Evolutionary conservation across 2,329 filamentous ascomycete species (phyloP), one percentile per base, ranked within the genome.

Genomic region (Pestalotiopsis fici): DNA sequence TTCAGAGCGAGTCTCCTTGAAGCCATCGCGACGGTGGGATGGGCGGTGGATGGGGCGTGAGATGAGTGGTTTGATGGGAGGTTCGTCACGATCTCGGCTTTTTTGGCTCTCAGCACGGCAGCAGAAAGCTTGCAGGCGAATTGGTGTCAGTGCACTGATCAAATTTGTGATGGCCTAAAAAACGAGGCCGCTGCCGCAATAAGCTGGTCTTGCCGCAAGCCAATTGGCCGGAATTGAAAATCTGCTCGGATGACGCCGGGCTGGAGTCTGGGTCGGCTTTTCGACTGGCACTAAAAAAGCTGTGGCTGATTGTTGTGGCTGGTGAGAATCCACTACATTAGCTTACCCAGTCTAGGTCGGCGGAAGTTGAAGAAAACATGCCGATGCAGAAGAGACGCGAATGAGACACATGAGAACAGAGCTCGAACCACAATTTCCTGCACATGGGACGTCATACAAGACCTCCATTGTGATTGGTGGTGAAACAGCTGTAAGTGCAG

Each of bases 1-100:
- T 95, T 97, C 84, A 97, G 89, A 87, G 95, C 95, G 86, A 98
- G 90, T 91, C 94, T 93, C 90, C 95, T 90, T 84, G 95, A 97
- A 87, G 95, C 95, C 95, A 98, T 98, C 78, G 75, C 70, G 77
- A 73, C 68, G 75, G 61, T 66, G 67, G 39, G 43, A 68, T 68
- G 82, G 81, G 80, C 80, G 82, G 79, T 65, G 80, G 82, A 82
- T 81, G 79, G 78, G 70, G 75, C 78, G 77, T 72, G 78, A 78
- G 79, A 80, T 87, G 85, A 86, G 85, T 83, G 83, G 83, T 87
- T 87, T 86, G 83, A 84, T 83, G 76, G 37, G 67, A 68, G 64
- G 63, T 73, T 71, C 73, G 71, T 72, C 72, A 72, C 70, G 72
- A 74, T 66, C 66, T 69, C 67, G 65, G 66, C 66, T 67, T 64